Percentiles rank a stretch among this genome's conserved stretches.
Evolutionary conservation across 1,139 yeast genomes (phyloP).

Genomic region (Yamadazyma friedrichii): DNA sequence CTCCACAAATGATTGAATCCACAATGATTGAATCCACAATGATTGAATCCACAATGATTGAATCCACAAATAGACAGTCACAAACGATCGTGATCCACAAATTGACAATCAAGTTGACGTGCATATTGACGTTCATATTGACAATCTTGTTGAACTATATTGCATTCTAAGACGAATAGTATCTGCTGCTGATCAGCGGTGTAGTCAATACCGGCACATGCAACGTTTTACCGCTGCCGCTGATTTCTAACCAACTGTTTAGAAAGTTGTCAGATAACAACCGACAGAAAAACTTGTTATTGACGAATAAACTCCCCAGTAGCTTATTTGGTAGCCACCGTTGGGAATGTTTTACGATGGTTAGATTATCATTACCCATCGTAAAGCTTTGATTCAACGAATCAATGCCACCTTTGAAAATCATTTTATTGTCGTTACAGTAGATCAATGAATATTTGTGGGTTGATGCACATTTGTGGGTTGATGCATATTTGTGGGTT

Average conservation of each 20-base stretch:
- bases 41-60: not conserved
- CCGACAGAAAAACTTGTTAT: conserved; percentile 19
- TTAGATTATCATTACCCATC: conserved; percentile 9
- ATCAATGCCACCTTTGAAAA: conserved; percentile 23
- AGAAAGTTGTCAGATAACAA: conserved; percentile 25
- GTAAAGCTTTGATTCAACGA: conserved; percentile 14
- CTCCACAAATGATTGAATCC: conserved; percentile 1
- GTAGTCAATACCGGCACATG: conserved; percentile 35
- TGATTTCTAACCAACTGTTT: conserved; percentile 30
- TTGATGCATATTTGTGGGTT: conserved; percentile 16
- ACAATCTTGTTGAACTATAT: too few relatives aligned
- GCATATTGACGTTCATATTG: too few relatives aligned
- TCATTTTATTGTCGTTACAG: conserved; percentile 30
- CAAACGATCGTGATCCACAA: too few relatives aligned
- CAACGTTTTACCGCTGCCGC: conserved; percentile 16
- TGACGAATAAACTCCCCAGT: conserved; percentile 11
- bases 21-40: conserved; percentile 1
- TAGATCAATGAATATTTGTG: conserved; percentile 19
- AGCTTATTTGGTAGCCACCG: conserved; percentile 14
- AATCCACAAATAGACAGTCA: conserved; percentile 3
- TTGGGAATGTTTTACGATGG: conserved; percentile 10
- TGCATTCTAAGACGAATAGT: conserved; percentile 11
- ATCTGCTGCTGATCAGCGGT: conserved; percentile 26
- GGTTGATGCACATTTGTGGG: conserved; percentile 21
- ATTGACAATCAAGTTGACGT: too few relatives aligned